Base-by-base conservation (phyloP, 768 basidiomycete genomes). In the Tylopilus vinaceipallidus region DNA sequence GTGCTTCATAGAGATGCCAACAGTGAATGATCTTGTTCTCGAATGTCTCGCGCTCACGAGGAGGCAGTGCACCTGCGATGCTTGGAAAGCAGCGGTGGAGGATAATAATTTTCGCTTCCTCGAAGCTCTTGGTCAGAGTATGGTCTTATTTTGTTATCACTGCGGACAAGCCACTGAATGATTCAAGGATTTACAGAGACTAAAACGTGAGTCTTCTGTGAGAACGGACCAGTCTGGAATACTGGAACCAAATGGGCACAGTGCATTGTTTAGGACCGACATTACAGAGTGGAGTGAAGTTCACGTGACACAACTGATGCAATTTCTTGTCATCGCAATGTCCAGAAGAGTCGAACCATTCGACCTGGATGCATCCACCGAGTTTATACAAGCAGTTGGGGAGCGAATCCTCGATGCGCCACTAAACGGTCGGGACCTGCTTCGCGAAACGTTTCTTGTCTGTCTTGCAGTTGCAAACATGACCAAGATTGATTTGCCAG, bases 391-490 rank as follows among this genome's bases (percentile, higher is more conserved):
- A 10, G 43, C 44, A 13, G 51, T 58, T 16, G 50, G 50, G 24
- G 52, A 56, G 10, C 56, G 39, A 23, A 35, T 65, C 17, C 34
- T 63, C 17, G 55, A 54, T 41, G 32, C 26, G 20, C 45, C 51
- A 17, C 24, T 24, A 22, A 35, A 52, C 17, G 38, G 37, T 29
- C 26, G 20, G 12, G 44, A 46, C 2, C 46, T 64, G 19, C 58
- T 80, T 33, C 65, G 66, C 26, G 69, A 74, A 45, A 56, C 67
- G 6, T 50, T 76, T 6, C 52, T 81, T 42, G 63, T 54, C 10
- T 67, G 70, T 30, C 57, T 72, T 16, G 65, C 75, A 19, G 56
- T 58, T n/a, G 55, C 48, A 35, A 55, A 52, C 8, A 36, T 56
- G 30, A 54, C 42, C 35, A 43, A 44, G 29, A 44, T 55, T 42